Evolutionary conservation across 305 asterid genomes (phyloP), one percentile per base, ranked within the genome.

Genomic region (Fraxinus baroniana): DNA sequence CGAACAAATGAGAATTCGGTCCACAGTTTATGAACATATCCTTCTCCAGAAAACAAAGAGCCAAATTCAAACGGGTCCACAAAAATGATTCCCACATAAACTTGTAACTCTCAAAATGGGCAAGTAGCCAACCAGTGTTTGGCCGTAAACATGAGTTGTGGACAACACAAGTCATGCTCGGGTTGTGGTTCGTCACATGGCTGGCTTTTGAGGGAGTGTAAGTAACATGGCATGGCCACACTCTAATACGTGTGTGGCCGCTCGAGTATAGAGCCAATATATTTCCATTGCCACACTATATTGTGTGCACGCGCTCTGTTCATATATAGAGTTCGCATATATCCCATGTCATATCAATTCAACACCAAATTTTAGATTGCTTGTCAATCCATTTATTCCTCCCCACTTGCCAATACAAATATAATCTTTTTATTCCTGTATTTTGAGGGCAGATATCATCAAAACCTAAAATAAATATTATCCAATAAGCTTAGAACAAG

Each of bases 171-270:
- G 88, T 89, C 90, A 78, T 89, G 93, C 84, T 89, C 78, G 52
- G 84, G 84, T 86, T 85, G 87, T n/a, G 87, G 85, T 82, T 86
- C 86, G 86, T 93, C 96, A 92, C 98, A 92, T 92, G 94, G 88
- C 86, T 91, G 94, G 88, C 85, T 80, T 88, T 88, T 32, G 89
- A 80, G 62, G 83, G 78, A 82, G 82, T 24, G 7, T 64, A 68
- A 52, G 85, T 88, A 88, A 90, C 91, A 89, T 87, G 89, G 86
- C 88, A 78, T 86, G 82, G 84, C 86, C 92, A 87, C 88, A 82
- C 82, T 81, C 66, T 24, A 32, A 78, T 78, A 37, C 70, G 79
- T 36, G 44, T 52, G n/a, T 9, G 4, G n/a, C 9, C 30, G 22
- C 28, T 62, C 22, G 7, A 55, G 76, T 24, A 17, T 74, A 28